These are phyloP conservation scores for Xylaria sp. DNA, from an alignment of 2,329 filamentous ascomycete genomes.

Conservation along the genomic window DNA sequence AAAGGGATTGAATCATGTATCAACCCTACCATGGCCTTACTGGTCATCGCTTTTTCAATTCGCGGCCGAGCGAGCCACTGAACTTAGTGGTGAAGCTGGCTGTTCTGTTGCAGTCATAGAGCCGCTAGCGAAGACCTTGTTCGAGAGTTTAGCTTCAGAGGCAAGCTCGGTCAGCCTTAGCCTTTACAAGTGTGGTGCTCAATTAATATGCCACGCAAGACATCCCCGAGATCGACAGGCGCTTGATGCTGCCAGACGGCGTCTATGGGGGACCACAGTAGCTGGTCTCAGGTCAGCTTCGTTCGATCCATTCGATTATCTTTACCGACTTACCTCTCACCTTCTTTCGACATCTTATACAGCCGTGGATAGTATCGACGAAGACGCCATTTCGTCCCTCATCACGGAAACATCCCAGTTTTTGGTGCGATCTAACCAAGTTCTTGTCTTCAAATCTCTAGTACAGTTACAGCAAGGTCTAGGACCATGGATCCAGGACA, in stretches of 20 bases:
- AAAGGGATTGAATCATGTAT: slow-evolving; percentile 63
- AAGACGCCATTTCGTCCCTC: slow-evolving; percentile 55
- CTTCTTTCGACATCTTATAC: slow-evolving; percentile 67
- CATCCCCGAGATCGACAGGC: slow-evolving; percentile 70
- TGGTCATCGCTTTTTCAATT: slow-evolving; percentile 67
- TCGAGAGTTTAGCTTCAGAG: slow-evolving; percentile 49
- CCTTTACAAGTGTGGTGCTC: slow-evolving; percentile 51
- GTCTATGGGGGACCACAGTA: slow-evolving; percentile 70
- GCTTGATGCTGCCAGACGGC: slow-evolving; percentile 71
- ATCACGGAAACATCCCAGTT: slow-evolving; percentile 65
- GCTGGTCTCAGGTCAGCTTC: slow-evolving; percentile 54
- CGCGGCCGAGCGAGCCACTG: slow-evolving; percentile 65
- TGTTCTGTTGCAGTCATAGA: slow-evolving; percentile 75
- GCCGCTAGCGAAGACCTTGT: slow-evolving; percentile 69
- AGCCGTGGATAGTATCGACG: slow-evolving; percentile 52
- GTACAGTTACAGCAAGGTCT: slow-evolving; percentile 70
- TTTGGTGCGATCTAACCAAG: slow-evolving; percentile 58
- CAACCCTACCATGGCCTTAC: slow-evolving; percentile 56
- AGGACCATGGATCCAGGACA: slow-evolving; percentile 71
- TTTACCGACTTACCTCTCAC: slow-evolving; percentile 69
- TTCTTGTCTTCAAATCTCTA: slow-evolving; percentile 66
- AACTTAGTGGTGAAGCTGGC: slow-evolving; percentile 74
- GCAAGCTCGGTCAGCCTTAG: slow-evolving; percentile 41
- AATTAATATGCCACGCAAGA: slow-evolving; percentile 58
- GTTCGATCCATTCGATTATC: slow-evolving; percentile 71